Conservation (phyloP, 1,139 yeast species). For the Blastobotrys niveus region DNA sequence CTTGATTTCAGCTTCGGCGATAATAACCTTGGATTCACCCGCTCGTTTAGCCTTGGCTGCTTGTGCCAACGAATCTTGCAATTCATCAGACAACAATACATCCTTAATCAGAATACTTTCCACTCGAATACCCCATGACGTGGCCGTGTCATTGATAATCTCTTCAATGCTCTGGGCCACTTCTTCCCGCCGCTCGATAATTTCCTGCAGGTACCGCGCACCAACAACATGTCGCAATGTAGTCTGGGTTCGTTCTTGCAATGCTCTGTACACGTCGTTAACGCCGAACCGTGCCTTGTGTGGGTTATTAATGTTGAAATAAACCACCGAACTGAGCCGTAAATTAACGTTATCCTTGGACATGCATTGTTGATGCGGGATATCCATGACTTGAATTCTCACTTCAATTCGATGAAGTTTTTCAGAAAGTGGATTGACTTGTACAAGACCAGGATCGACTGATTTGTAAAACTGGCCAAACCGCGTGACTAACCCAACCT, state of each 20-base stretch:
- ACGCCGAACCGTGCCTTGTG: conserved; percentile 62
- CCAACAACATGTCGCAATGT: conserved; percentile 72
- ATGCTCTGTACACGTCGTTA: conserved; percentile 51
- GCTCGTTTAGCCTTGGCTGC: conserved; percentile 75
- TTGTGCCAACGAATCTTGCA: conserved; percentile 59
- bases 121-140: conserved; percentile 67
- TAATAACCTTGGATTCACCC: conserved; percentile 72
- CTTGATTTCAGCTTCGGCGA: conserved; percentile 73
- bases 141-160: conserved; percentile 59
- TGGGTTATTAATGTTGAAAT: conserved; percentile 64
- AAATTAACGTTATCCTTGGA: conserved; percentile 67
- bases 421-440: conserved; percentile 62
- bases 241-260: conserved; percentile 66
- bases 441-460: conserved; percentile 65
- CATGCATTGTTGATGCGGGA: conserved; percentile 63
- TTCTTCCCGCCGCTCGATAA: conserved; percentile 69
- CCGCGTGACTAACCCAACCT: conserved; percentile 62
- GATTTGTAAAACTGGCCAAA: conserved; percentile 65
- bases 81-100: conserved; percentile 50
- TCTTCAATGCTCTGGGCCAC: conserved; percentile 61
- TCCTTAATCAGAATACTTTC: conserved; percentile 69
- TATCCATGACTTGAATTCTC: conserved; percentile 56
- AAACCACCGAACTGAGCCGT: conserved; percentile 58
- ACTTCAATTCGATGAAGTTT: conserved; percentile 49
- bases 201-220: conserved; percentile 61